A percentile compares a stretch with the other conserved stretches of the same genome.
Conservation (phyloP, 1,284 basidiomycete genomes). For the Rhodotorula mucilaginosa region DNA sequence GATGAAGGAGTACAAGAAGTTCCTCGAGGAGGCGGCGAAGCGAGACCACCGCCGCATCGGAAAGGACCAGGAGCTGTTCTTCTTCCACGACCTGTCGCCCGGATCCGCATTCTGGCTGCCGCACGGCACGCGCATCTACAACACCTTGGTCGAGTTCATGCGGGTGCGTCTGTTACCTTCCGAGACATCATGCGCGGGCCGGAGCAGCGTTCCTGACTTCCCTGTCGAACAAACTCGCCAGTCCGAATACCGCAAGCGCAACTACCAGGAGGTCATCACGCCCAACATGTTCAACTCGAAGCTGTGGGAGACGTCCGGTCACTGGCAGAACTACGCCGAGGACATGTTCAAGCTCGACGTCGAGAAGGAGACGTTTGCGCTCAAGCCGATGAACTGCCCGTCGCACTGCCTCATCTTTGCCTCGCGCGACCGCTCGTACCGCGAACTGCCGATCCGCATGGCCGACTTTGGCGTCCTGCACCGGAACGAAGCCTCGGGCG, state of each 20-base stretch:
- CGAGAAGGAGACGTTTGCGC: conserved; percentile 90
- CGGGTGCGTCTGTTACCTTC: conserved; percentile 58
- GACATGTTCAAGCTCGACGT: conserved; percentile 93
- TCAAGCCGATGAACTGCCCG: conserved; percentile 99
- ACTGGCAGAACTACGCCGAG: conserved; percentile 97
- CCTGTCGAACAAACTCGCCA: neutral
- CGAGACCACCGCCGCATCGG: conserved; percentile 96
- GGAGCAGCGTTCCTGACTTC: too few species aligned
- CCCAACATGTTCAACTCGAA: conserved; percentile 98
- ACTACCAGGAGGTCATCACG: conserved; percentile 91
- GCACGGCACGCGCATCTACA: conserved; percentile 96
- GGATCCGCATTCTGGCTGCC: conserved; percentile 97
- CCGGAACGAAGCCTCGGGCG: conserved; percentile 93
- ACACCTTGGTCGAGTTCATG: conserved; percentile 85
- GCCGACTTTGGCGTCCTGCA: conserved; percentile 99
- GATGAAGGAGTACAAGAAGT: conserved; percentile 90
- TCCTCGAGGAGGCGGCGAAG: conserved; percentile 93
- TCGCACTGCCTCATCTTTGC: conserved; percentile 97
- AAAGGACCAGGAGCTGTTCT: conserved; percentile 96
- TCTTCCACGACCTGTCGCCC: conserved; percentile 95
- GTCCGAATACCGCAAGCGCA: conserved; percentile 75
- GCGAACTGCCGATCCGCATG: conserved; percentile 93
- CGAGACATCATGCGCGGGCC: neutral
- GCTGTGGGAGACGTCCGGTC: conserved; percentile 97
- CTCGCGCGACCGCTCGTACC: conserved; percentile 88